Percentiles rank a stretch among this genome's conserved stretches.
These are phyloP conservation scores for Viridothelium virens DNA, from an alignment of 495 filamentous ascomycete species.

Conservation along the genomic window DNA sequence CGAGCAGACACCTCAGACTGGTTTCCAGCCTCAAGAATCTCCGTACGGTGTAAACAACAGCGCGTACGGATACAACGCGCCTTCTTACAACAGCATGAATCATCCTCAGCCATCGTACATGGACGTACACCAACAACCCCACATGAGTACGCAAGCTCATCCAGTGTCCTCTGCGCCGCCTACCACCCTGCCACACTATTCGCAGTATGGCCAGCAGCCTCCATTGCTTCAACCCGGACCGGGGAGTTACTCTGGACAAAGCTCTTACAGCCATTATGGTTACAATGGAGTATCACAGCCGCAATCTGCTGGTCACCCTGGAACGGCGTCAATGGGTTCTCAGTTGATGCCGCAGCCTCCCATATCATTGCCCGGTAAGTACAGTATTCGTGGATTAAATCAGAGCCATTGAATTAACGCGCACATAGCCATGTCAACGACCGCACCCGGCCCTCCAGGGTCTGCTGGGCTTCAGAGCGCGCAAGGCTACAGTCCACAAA, in stretches of 20 bases:
- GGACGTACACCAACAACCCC: conserved; percentile 66
- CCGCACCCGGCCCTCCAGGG: conserved; percentile 17
- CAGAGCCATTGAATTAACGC: background rate
- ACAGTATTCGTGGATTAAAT: conserved; percentile 13
- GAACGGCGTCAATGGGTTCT: conserved; percentile 58
- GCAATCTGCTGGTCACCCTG: conserved; percentile 58
- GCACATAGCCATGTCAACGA: conserved; percentile 26
- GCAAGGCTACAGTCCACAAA: conserved; percentile 40
- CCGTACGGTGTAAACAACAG: conserved; percentile 24
- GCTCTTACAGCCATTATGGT: conserved; percentile 60
- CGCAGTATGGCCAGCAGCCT: conserved; percentile 60
- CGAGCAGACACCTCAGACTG: conserved; percentile 35
- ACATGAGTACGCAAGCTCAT: conserved; percentile 78
- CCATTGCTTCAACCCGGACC: conserved; percentile 75
- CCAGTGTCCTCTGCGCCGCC: conserved; percentile 75
- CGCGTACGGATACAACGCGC: conserved; percentile 27
- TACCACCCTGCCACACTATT: conserved; percentile 59
- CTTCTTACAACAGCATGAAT: conserved; percentile 69
- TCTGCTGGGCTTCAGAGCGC: conserved; percentile 20
- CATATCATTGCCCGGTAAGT: conserved; percentile 30
- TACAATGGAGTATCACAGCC: conserved; percentile 72
- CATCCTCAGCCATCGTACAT: conserved; percentile 71
- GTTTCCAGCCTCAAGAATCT: conserved; percentile 24
- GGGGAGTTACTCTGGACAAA: conserved; percentile 56
- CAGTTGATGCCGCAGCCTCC: conserved; percentile 27